Evolutionary conservation across 768 basidiomycete genomes (phyloP).

Genomic region (Termitomyces sp.): DNA sequence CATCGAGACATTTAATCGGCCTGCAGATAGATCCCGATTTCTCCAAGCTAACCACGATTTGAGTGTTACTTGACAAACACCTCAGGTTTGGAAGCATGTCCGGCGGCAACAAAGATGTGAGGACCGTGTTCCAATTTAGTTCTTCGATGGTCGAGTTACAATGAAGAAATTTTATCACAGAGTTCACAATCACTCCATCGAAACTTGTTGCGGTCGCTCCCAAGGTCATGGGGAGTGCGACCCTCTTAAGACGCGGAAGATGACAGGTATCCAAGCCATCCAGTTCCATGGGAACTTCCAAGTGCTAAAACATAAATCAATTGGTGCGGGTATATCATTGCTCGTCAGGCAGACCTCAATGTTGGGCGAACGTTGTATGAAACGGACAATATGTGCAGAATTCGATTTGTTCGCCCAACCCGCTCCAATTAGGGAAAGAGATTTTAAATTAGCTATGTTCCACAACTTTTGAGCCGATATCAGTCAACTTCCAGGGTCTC

Average conservation of each 20-base stretch:
- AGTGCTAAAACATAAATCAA: slow-evolving; percentile 21
- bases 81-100: slow-evolving; percentile 38
- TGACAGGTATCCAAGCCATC: slow-evolving; percentile 28
- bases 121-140: slow-evolving; percentile 42
- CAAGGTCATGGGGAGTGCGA: slow-evolving; percentile 37
- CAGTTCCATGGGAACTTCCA: slow-evolving; percentile 47
- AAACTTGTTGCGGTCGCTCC: slow-evolving; percentile 17
- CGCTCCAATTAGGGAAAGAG: slow-evolving; percentile 23
- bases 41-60: slow-evolving; percentile 33
- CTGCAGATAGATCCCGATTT: slow-evolving; percentile 17
- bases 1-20: slow-evolving; percentile 32
- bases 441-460: slow-evolving; percentile 23
- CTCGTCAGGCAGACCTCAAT: slow-evolving; percentile 21
- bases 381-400: slow-evolving; percentile 17
- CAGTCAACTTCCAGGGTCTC: not conserved
- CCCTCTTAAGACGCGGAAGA: slow-evolving; percentile 37
- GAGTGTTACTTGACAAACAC: slow-evolving; percentile 29
- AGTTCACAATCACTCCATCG: slow-evolving; percentile 26
- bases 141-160: slow-evolving; percentile 44
- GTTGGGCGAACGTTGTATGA: slow-evolving; percentile 24
- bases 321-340: not conserved
- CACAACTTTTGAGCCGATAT: slow-evolving; percentile 18
- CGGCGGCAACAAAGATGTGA: slow-evolving; percentile 26
- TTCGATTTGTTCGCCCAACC: slow-evolving; percentile 25
- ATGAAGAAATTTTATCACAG: slow-evolving; percentile 36